Conservation (phyloP, 2,329 filamentous ascomycete species). For the Ascochyta rabiei region DNA sequence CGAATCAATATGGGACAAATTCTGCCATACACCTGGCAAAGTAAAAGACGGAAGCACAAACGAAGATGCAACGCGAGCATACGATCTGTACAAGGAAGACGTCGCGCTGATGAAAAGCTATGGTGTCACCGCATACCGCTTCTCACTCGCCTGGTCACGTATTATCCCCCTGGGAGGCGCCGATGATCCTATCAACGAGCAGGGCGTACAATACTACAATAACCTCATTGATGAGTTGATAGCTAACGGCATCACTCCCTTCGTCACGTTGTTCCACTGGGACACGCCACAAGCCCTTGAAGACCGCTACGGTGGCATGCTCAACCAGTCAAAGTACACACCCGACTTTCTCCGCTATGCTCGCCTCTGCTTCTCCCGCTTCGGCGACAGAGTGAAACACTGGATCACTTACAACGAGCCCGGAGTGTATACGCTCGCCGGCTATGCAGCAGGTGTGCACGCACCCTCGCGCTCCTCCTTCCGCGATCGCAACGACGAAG, state of each 20-base stretch:
- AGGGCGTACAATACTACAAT: constrained; percentile 22
- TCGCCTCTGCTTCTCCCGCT: constrained; percentile 47
- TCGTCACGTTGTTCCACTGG: constrained; percentile 31
- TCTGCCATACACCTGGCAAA: constrained; percentile 49
- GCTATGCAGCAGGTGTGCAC: constrained; percentile 46
- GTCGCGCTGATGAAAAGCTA: constrained; percentile 26
- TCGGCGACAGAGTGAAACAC: constrained; percentile 48
- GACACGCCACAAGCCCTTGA: constrained; percentile 26
- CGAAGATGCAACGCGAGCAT: constrained; percentile 36
- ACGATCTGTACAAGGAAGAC: constrained; percentile 56
- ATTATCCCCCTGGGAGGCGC: constrained; percentile 27
- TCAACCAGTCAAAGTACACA: constrained; percentile 29
- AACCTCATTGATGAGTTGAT: constrained; percentile 27
- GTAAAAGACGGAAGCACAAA: constrained; percentile 49
- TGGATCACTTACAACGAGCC: constrained; percentile 54
- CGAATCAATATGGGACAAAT: constrained; percentile 51
- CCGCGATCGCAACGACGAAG: constrained; percentile 13
- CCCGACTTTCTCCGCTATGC: constrained; percentile 48
- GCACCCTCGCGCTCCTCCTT: constrained; percentile 25
- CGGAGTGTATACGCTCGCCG: constrained; percentile 29
- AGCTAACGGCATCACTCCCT: constrained; percentile 20
- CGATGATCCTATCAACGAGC: constrained; percentile 25
- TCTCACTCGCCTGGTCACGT: constrained; percentile 26
- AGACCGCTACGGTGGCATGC: constrained; percentile 26
- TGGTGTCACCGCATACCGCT: constrained; percentile 28